A percentile compares a stretch with the other conserved stretches of the same genome.
phyloP scores from a whole-genome alignment of 495 filamentous ascomycete species.

The Hypoxylon rickii region DNA sequence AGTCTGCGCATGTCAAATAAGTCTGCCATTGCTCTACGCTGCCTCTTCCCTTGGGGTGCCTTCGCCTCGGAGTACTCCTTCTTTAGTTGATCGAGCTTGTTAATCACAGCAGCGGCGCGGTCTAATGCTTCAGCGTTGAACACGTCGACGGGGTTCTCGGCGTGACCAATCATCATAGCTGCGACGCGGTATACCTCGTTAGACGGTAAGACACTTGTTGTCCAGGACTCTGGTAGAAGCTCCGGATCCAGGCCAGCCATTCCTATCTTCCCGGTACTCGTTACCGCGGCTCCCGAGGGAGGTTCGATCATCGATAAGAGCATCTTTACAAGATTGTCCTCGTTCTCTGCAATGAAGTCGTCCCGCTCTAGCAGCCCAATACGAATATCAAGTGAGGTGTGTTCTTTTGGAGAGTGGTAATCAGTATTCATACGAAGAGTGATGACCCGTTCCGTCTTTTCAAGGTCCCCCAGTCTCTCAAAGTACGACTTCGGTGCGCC shows the following conservation, averaged over 20 bases:
- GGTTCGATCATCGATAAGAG: slow-evolving; percentile 35
- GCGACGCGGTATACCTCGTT: slow-evolving; percentile 61
- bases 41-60: slow-evolving; percentile 2
- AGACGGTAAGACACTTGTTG: slow-evolving; percentile 21
- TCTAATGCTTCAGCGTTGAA: slow-evolving; percentile 29
- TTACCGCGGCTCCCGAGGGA: slow-evolving; percentile 1
- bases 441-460: slow-evolving; percentile 24
- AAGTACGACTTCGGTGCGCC: slow-evolving; percentile 39
- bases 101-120: slow-evolving; percentile 10
- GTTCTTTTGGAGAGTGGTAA: background rate
- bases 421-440: slow-evolving; percentile 3
- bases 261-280: slow-evolving; percentile 11
- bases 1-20: slow-evolving; percentile 9
- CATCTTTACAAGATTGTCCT: slow-evolving; percentile 47
- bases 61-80: background rate
- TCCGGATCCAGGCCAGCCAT: slow-evolving; percentile 3
- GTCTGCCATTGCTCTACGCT: slow-evolving; percentile 13
- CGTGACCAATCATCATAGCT: slow-evolving; percentile 61
- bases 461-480: slow-evolving; percentile 38
- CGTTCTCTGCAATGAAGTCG: slow-evolving; percentile 46
- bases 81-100: slow-evolving; percentile 9
- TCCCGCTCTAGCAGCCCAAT: slow-evolving; percentile 21
- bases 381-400: background rate
- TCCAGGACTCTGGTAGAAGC: slow-evolving; percentile 20
- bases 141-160: slow-evolving; percentile 17